phyloP scores from a whole-genome alignment of 345 rosid genomes.

The Sisymbrium irio region DNA sequence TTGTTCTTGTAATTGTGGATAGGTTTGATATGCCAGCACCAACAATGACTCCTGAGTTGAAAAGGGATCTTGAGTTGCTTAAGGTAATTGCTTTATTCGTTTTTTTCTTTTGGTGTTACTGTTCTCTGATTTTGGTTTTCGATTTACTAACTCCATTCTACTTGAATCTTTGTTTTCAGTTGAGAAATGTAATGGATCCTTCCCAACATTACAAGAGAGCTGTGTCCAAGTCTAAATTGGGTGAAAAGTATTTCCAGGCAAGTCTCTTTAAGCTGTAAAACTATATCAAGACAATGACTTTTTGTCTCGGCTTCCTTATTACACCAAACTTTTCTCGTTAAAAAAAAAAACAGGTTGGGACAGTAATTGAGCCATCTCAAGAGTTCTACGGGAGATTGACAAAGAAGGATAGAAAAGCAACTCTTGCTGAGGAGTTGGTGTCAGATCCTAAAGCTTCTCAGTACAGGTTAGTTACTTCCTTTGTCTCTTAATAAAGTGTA shows the following conservation, averaged over 20 bases:
- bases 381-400: constrained; percentile 67
- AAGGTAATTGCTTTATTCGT: constrained; percentile 43
- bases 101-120: not conserved
- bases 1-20: not conserved
- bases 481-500: not conserved
- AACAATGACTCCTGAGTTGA: constrained; percentile 77
- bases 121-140: constrained; percentile 11
- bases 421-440: constrained; percentile 81
- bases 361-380: constrained; percentile 62
- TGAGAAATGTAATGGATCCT: constrained; percentile 80
- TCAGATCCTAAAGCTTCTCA: constrained; percentile 47
- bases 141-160: not conserved
- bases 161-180: constrained; percentile 38
- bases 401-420: constrained; percentile 81
- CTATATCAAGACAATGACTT: not conserved
- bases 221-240: constrained; percentile 52
- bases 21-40: constrained; percentile 99
- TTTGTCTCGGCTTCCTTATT: not conserved
- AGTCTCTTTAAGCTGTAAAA: constrained; percentile 8
- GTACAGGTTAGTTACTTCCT: constrained; percentile 55
- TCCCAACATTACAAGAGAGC: constrained; percentile 78
- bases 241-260: constrained; percentile 91
- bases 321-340: not conserved
- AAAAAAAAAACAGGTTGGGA: constrained; percentile 68
- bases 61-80: constrained; percentile 84